Conservation (phyloP, 2,329 filamentous ascomycete genomes). For the Clonostachys byssicola region DNA sequence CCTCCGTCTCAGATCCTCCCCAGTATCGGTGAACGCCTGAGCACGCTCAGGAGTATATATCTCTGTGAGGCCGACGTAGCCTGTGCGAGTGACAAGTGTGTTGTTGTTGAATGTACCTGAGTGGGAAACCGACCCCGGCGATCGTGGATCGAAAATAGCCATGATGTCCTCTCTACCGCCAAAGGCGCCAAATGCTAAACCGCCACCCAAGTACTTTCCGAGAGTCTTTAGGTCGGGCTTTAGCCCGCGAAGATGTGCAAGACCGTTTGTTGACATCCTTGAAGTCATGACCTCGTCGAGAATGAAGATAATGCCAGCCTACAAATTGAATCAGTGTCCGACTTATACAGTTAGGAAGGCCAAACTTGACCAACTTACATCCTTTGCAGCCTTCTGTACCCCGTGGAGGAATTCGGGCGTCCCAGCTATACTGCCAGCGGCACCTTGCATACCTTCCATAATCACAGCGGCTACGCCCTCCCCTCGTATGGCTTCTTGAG, state of each 20-base stretch:
- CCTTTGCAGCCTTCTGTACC: constrained; percentile 40
- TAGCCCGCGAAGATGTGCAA: constrained; percentile 35
- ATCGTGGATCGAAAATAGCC: constrained; percentile 47
- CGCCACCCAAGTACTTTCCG: constrained; percentile 65
- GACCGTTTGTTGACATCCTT: constrained; percentile 45
- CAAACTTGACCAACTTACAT: constrained; percentile 11
- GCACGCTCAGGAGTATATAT: constrained; percentile 26
- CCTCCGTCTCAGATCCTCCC: constrained; percentile 17
- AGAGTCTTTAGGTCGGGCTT: constrained; percentile 59
- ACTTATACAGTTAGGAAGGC: not conserved
- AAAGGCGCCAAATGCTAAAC: constrained; percentile 63
- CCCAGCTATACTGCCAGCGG: constrained; percentile 52
- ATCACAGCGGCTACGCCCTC: constrained; percentile 57
- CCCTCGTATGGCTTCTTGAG: constrained; percentile 33
- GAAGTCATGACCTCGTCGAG: constrained; percentile 72
- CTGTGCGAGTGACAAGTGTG: constrained; percentile 52
- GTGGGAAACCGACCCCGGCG: constrained; percentile 37
- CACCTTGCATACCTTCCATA: constrained; percentile 63
- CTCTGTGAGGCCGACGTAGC: constrained; percentile 29
- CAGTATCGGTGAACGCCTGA: constrained; percentile 19
- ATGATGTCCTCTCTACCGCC: constrained; percentile 58
- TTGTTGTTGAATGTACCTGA: constrained; percentile 70
- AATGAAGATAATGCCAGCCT: constrained; percentile 55
- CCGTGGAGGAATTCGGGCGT: constrained; percentile 43
- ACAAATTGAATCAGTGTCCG: not conserved